phyloP scores from a whole-genome alignment of 1,284 basidiomycete species.

The Ustilago crameri region DNA sequence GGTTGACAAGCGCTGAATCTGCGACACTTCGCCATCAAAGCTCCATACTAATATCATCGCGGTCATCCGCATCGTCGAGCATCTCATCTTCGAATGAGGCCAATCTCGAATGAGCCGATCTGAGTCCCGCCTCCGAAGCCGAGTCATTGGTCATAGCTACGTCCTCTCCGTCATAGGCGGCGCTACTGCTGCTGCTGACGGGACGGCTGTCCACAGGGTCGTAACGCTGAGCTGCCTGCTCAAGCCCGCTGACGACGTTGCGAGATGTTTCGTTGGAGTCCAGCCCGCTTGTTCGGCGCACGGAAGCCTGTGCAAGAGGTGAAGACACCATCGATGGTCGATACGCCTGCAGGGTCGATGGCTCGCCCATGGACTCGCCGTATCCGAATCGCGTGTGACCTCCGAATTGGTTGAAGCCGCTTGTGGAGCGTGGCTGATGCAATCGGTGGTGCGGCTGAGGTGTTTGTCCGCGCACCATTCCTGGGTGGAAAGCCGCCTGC shows the following conservation, averaged over 20 bases:
- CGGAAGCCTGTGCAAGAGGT: conserved; percentile 37
- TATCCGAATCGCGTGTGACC: conserved; percentile 24
- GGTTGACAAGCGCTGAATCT: too few relatives aligned
- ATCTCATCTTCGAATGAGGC: conserved; percentile 30
- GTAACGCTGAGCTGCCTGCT: conserved; percentile 32
- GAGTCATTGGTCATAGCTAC: conserved; percentile 30
- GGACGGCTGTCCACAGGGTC: conserved; percentile 11
- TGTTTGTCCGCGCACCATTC: conserved; percentile 29
- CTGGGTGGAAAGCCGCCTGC: conserved; percentile 16
- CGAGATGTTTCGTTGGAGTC: conserved; percentile 4
- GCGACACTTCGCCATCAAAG: conserved; percentile 6
- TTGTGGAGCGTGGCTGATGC: conserved; percentile 42
- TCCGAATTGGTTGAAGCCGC: conserved; percentile 38
- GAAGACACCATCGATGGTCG: conserved; percentile 40
- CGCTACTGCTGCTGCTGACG: conserved; percentile 23
- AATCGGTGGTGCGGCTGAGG: conserved; percentile 49
- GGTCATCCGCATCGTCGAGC: conserved; percentile 23
- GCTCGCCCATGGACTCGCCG: conserved; percentile 43
- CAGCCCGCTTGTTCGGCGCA: conserved; percentile 25
- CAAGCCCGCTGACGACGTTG: conserved; percentile 18
- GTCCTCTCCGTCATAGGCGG: conserved; percentile 21
- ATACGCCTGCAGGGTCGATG: conserved; percentile 36
- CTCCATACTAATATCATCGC: conserved; percentile 41
- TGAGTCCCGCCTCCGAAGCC: conserved; percentile 18
- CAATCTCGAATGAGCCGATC: conserved; percentile 17